Percentiles rank a stretch among this genome's conserved stretches.
Conservation (phyloP, 805 yeast species). For the Candida nemodendra region DNA sequence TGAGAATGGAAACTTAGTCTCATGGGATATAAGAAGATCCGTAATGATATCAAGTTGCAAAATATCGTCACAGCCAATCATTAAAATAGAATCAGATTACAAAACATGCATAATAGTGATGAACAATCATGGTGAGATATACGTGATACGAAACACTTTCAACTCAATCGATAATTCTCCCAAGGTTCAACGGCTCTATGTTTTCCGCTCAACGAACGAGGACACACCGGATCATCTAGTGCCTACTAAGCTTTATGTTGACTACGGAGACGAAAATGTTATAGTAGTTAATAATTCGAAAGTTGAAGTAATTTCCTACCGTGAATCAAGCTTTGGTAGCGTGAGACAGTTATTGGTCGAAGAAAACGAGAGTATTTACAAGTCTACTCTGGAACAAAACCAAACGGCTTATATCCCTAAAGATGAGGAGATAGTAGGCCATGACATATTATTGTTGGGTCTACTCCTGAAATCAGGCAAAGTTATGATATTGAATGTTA, state of each 20-base stretch:
- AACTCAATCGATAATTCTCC: conserved; percentile 11
- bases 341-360: conserved; percentile 9
- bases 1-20: conserved; percentile 27
- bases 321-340: conserved; percentile 4
- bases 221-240: conserved; percentile 10
- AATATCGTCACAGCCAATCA: conserved; percentile 17
- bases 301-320: conserved; percentile 24
- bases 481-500: conserved; percentile 42
- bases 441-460: conserved; percentile 30
- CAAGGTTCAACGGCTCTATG: conserved; percentile 5
- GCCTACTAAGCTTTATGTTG: conserved; percentile 25
- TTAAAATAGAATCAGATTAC: conserved; percentile 30
- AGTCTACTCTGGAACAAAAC: conserved; percentile 26
- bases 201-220: conserved; percentile 5
- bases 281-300: conserved; percentile 19
- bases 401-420: conserved; percentile 11
- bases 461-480: conserved; percentile 39
- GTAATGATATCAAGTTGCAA: conserved; percentile 8
- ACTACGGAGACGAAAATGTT: conserved; percentile 32
- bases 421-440: conserved; percentile 26
- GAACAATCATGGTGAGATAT: conserved; percentile 25
- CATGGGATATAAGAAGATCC: conserved; percentile 33
- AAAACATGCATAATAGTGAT: conserved; percentile 25
- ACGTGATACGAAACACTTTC: conserved; percentile 20
- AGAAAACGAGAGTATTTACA: conserved; percentile 17